Evolutionary conservation across 352 stramenopile species (phyloP).

Genomic region (Phytophthora tubulina): DNA sequence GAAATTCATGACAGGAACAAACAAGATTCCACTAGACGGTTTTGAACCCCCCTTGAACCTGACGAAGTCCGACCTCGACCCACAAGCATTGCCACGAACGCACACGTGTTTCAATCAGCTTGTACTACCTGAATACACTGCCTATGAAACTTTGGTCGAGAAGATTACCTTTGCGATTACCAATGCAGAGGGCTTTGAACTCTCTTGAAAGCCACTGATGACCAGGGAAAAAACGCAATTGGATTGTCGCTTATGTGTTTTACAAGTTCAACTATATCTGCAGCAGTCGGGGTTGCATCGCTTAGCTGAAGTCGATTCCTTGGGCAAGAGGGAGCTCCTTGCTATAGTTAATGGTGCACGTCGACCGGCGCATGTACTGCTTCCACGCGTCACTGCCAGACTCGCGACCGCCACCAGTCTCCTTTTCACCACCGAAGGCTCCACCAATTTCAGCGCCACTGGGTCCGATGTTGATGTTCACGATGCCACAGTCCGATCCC

Average conservation of each 20-base stretch:
- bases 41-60: conserved; percentile 90
- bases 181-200: conserved; percentile 83
- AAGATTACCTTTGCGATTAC: conserved; percentile 85
- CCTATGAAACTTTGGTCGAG: conserved; percentile 67
- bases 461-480: conserved; percentile 94
- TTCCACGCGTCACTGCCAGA: conserved; percentile 94
- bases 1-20: conserved; percentile 88
- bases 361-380: conserved; percentile 95
- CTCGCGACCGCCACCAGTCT: conserved; percentile 92
- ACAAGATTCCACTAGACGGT: conserved; percentile 85
- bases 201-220: conserved; percentile 56
- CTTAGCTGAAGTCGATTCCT: conserved; percentile 92
- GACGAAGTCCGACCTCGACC: conserved; percentile 81
- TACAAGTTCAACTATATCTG: conserved; percentile 19
- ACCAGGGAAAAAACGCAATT: conserved; percentile 9
- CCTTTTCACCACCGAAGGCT: conserved; percentile 94
- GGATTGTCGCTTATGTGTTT: conserved; percentile 20
- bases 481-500: conserved; percentile 93
- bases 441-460: conserved; percentile 94
- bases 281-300: neutral
- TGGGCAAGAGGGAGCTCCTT: conserved; percentile 93
- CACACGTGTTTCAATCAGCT: conserved; percentile 93
- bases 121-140: conserved; percentile 83
- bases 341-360: conserved; percentile 95
- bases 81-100: conserved; percentile 68